Conservation (phyloP, 768 basidiomycete species). For the Calocera viscosa region DNA sequence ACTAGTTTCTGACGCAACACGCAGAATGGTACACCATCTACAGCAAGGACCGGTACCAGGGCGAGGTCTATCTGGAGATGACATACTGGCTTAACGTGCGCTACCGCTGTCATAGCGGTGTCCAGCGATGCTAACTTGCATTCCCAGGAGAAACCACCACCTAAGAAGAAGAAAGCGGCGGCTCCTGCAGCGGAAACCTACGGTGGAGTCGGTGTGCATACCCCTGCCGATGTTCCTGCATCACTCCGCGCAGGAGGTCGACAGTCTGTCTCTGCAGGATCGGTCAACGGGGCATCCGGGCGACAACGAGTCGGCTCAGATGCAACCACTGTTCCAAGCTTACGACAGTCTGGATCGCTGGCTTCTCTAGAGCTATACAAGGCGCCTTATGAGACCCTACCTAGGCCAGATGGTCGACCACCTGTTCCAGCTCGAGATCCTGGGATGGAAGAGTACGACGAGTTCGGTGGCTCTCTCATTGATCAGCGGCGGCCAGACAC, state of each 20-base stretch:
- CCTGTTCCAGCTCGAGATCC: conserved; percentile 20
- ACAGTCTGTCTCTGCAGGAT: background rate
- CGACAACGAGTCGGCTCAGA: background rate
- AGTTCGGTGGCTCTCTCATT: conserved; percentile 42
- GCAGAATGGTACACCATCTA: conserved; percentile 88
- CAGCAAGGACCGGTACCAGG: conserved; percentile 86
- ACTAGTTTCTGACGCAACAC: background rate
- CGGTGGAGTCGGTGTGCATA: background rate
- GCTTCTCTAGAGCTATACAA: conserved; percentile 57
- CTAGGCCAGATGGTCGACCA: conserved; percentile 27
- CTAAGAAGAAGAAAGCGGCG: conserved; percentile 38
- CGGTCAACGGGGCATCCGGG: background rate
- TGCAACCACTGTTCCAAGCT: background rate
- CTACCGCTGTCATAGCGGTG: conserved; percentile 13
- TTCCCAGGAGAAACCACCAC: conserved; percentile 63
- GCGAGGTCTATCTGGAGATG: conserved; percentile 90
- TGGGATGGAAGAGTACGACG: conserved; percentile 40
- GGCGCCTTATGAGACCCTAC: conserved; percentile 47
- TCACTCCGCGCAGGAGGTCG: background rate
- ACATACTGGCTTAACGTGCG: conserved; percentile 93
- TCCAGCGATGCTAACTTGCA: conserved; percentile 6
- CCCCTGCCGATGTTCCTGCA: background rate
- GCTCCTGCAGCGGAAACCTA: background rate
- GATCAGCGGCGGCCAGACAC: conserved; percentile 41
- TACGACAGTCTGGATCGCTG: conserved; percentile 36